These are phyloP conservation scores for Larix kaempferi DNA, from an alignment of 75 land plant species.

Conservation along the genomic window DNA sequence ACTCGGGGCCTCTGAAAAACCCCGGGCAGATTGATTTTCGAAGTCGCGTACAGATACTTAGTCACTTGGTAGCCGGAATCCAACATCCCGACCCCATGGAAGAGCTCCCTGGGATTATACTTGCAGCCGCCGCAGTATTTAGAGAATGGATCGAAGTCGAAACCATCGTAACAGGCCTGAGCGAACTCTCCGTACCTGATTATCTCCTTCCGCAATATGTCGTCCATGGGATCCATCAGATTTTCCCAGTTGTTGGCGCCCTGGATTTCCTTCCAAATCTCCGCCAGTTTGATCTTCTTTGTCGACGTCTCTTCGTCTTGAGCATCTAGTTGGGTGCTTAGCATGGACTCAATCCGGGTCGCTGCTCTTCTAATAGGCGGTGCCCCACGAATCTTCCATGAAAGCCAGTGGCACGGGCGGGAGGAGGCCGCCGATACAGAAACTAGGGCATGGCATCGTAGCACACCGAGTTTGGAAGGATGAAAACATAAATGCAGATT, in stretches of 20 bases:
- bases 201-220: slow-evolving; percentile 15
- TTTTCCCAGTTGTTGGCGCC: slow-evolving; percentile 21
- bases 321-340: too few relatives aligned
- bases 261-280: slow-evolving; percentile 14
- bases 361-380: too few relatives aligned
- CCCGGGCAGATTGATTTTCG: background rate
- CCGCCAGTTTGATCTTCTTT: background rate
- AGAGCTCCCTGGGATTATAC: background rate
- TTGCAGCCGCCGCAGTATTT: slow-evolving; percentile 19
- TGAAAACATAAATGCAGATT: too few relatives aligned
- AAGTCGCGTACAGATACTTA: slow-evolving; percentile 13
- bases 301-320: too few relatives aligned
- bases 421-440: too few relatives aligned
- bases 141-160: slow-evolving; percentile 21
- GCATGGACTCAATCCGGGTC: too few relatives aligned
- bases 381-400: too few relatives aligned
- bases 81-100: background rate
- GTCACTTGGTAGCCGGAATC: background rate
- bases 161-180: slow-evolving; percentile 24
- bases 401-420: too few relatives aligned
- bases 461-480: too few relatives aligned
- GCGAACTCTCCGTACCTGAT: slow-evolving; percentile 68
- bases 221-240: slow-evolving; percentile 19
- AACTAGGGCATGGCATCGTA: too few relatives aligned
- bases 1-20: background rate